Evolutionary conservation across 148 eudicot species (phyloP).

Genomic region (Polygonum aviculare): DNA sequence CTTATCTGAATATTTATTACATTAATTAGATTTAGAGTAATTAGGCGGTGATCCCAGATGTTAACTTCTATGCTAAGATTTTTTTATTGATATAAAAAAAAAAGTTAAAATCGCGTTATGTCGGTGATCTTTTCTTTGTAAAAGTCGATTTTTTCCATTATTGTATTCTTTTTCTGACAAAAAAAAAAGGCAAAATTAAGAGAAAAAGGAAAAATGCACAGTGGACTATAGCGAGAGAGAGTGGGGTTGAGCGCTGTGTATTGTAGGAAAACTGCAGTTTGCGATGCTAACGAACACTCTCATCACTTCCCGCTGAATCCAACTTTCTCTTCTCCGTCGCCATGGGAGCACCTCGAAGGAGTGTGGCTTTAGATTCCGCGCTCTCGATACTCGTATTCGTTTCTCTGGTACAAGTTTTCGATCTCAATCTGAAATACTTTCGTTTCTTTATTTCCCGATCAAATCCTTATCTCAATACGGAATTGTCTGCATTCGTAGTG

Average conservation of each 20-base stretch:
- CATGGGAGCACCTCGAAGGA: constrained; percentile 17
- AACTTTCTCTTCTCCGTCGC: constrained; percentile 2
- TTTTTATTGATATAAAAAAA: neutral
- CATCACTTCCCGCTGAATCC: constrained; percentile 11
- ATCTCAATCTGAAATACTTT: neutral
- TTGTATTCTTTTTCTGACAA: neutral
- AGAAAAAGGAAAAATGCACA: neutral
- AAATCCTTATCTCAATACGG: neutral
- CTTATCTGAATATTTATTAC: no score
- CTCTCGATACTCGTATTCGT: constrained; percentile 2
- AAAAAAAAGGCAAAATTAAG: neutral
- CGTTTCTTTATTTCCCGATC: neutral
- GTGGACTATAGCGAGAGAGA: neutral
- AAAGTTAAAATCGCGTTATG: neutral
- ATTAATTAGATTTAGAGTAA: no score
- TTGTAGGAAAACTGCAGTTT: constrained; percentile 3
- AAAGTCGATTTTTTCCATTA: neutral
- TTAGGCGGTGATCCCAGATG: neutral
- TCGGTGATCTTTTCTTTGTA: constrained; percentile 4
- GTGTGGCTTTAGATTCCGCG: neutral
- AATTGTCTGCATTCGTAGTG: neutral
- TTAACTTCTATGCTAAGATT: neutral
- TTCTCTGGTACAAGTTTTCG: constrained; percentile 16
- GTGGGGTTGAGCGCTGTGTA: neutral
- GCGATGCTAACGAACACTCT: constrained; percentile 6